A percentile compares a stretch with the other conserved stretches of the same genome.
Evolutionary conservation across 441 rosid species (phyloP).

Genomic region (Gossypium gossypioides): DNA sequence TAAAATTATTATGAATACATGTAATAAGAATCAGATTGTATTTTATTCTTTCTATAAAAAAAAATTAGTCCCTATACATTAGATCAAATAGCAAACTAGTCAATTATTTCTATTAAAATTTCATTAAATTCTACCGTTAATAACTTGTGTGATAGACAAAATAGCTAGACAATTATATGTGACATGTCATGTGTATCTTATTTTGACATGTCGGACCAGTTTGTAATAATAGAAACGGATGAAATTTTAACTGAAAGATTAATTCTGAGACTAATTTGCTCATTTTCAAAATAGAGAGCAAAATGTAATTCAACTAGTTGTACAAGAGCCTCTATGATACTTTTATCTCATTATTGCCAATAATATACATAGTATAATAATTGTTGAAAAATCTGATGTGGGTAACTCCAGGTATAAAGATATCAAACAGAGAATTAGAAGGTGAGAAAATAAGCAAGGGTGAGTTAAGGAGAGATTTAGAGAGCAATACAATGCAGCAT

Average conservation of each 20-base stretch:
- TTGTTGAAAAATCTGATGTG: neutral
- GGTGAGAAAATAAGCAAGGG: neutral
- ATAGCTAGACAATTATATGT: neutral
- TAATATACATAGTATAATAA: neutral
- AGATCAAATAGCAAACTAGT: too few species aligned
- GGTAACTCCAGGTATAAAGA: slow-evolving; percentile 1
- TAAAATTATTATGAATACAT: neutral
- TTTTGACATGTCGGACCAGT: neutral
- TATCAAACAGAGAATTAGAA: neutral
- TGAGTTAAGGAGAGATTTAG: neutral
- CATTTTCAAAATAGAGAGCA: too few species aligned
- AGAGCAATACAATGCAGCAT: neutral
- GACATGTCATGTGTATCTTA: neutral
- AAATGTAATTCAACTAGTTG: too few species aligned
- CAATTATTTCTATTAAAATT: neutral
- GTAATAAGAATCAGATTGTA: too few species aligned
- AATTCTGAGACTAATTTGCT: too few species aligned
- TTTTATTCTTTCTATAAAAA: too few species aligned
- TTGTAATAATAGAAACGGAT: too few species aligned
- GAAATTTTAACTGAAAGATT: too few species aligned
- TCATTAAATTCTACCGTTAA: too few species aligned
- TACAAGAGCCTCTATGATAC: too few species aligned
- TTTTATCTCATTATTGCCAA: neutral
- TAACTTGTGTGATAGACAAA: neutral
- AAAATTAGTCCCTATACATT: too few species aligned